These are phyloP conservation scores for Gracilaria domingensis DNA, from an alignment of 23 red algal species.

Conservation along the genomic window DNA sequence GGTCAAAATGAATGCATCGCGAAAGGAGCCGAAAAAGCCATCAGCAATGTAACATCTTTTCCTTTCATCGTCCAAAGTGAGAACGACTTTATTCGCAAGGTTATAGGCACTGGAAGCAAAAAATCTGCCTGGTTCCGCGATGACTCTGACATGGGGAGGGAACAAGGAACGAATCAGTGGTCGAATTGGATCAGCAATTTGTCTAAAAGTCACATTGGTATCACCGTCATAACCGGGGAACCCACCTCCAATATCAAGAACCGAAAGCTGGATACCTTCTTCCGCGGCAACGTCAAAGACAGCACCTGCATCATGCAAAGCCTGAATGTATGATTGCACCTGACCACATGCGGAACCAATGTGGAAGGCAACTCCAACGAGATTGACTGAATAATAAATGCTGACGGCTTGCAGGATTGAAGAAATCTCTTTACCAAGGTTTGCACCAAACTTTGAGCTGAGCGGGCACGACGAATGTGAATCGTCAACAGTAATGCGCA, in stretches of 20 bases:
- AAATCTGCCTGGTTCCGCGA: conserved; percentile 94
- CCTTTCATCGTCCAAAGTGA: conserved; percentile 12
- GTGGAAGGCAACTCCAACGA: conserved; percentile 95
- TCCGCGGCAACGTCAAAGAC: conserved; percentile 72
- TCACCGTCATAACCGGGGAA: conserved; percentile 92
- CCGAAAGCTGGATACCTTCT: conserved; percentile 56
- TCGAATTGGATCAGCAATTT: conserved; percentile 66
- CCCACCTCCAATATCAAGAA: conserved; percentile 94
- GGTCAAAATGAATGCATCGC: conserved; percentile 71
- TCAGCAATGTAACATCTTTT: conserved; percentile 80
- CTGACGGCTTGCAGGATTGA: conserved; percentile 63
- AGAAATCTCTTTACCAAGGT: conserved; percentile 59
- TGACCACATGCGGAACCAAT: conserved; percentile 76
- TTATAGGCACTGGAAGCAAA: conserved; percentile 73
- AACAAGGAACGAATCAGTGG: conserved; percentile 68
- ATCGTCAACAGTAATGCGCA: conserved; percentile 90
- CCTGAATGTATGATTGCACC: conserved; percentile 62
- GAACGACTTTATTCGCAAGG: conserved; percentile 70
- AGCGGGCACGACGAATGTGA: conserved; percentile 74
- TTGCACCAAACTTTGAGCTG: conserved; percentile 90
- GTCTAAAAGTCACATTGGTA: conserved; percentile 73
- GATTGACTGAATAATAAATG: conserved; percentile 51
- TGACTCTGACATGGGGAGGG: conserved; percentile 63
- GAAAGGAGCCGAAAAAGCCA: conserved; percentile 91
- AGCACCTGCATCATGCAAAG: conserved; percentile 61